phyloP scores from a whole-genome alignment of 495 filamentous ascomycete species.

The Talaromyces stipitatus region DNA sequence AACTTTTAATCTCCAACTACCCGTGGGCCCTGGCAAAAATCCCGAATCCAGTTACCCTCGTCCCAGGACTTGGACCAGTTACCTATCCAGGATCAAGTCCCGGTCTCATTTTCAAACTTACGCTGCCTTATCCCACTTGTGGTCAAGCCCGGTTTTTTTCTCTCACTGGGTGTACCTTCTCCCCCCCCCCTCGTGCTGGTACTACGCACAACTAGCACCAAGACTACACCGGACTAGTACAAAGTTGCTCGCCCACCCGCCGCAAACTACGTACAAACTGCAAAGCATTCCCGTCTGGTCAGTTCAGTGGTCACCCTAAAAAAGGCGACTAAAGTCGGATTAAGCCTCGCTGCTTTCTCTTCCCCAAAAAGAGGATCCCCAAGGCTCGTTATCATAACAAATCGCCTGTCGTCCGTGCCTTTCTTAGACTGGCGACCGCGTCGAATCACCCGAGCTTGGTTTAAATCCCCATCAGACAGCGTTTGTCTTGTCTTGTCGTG shows the following conservation, averaged over 20 bases:
- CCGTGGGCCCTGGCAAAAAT: neutral
- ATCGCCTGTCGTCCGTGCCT: slow-evolving; percentile 19
- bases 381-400: slow-evolving; percentile 21
- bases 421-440: slow-evolving; percentile 7
- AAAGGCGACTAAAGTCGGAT: slow-evolving; percentile 37
- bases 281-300: slow-evolving; percentile 34
- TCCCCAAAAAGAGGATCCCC: slow-evolving; percentile 26
- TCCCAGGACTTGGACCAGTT: neutral
- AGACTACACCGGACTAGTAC: neutral
- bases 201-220: neutral
- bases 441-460: slow-evolving; percentile 8
- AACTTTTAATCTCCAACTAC: neutral
- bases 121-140: slow-evolving; percentile 11
- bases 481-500: slow-evolving; percentile 1
- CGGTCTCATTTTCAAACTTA: slow-evolving; percentile 16
- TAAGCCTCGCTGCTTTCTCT: slow-evolving; percentile 31
- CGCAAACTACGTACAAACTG: slow-evolving; percentile 27
- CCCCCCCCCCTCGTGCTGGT: slow-evolving; percentile 27
- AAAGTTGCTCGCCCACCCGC: slow-evolving; percentile 13
- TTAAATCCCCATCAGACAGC: slow-evolving; percentile 12
- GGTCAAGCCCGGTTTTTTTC: slow-evolving; percentile 16
- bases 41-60: neutral
- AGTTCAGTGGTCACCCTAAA: slow-evolving; percentile 21
- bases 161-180: slow-evolving; percentile 6
- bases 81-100: neutral